These are phyloP conservation scores for Ananas comosus DNA, from an alignment of 176 grass and related monocot species.

Conservation along the genomic window DNA sequence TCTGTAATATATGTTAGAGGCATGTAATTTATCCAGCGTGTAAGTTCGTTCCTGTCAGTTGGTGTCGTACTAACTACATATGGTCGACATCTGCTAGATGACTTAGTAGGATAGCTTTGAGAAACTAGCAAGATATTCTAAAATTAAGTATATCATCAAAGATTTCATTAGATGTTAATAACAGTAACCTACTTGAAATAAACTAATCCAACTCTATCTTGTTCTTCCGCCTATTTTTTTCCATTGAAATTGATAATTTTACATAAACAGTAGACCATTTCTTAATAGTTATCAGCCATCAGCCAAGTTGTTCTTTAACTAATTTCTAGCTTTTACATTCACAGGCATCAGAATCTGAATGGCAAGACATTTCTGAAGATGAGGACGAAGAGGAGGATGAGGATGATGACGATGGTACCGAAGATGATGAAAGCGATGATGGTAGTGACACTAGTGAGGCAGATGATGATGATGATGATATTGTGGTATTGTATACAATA, in stretches of 20 bases:
- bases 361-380: slow-evolving; percentile 82
- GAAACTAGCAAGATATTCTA: no score
- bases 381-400: slow-evolving; percentile 59
- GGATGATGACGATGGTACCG: slow-evolving; percentile 43
- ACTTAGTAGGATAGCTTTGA: background rate
- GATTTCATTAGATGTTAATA: background rate
- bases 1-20: background rate
- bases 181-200: background rate
- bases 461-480: slow-evolving; percentile 61
- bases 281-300: background rate
- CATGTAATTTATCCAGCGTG: no score
- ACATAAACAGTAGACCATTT: no score
- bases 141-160: background rate
- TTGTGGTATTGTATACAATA: slow-evolving; percentile 23
- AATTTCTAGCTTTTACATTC: slow-evolving; percentile 1
- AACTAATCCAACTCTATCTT: no score
- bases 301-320: background rate
- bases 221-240: no score
- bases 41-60: no score
- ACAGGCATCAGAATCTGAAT: slow-evolving; percentile 94
- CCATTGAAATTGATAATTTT: no score
- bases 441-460: slow-evolving; percentile 33
- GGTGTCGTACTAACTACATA: no score
- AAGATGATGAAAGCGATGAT: slow-evolving; percentile 22
- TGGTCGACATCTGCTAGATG: background rate